Evolutionary conservation across 2,329 filamentous ascomycete species (phyloP), one percentile per base, ranked within the genome.

Genomic region (Dactylella cylindrospora): DNA sequence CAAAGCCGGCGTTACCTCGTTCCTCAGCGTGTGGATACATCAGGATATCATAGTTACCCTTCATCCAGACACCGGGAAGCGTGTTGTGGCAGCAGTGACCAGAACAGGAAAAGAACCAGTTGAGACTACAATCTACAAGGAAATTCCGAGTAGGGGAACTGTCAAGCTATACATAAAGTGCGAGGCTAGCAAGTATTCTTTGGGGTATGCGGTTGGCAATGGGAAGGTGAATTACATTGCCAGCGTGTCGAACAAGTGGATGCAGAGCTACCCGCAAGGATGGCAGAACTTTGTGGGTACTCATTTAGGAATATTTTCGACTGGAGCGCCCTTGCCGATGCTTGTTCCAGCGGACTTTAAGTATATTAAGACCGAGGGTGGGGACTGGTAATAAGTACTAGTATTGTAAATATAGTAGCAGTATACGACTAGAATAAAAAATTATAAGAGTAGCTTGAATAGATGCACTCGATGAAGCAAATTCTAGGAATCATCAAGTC

Each of bases 211-310:
- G 7, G 23, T 66, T 1, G 43, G 50, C 5, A 44, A 57, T 32
- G 54, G 53, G 12, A 66, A 61, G 12, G 45, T 47, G 28, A 66
- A 51, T 22, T 67, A 64, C 36, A 46, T 66, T 8, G 55, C 45
- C 22, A 60, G 55, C 35, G 51, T 57, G n/a, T 47, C 25, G 28
- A 67, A 43, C 43, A 44, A 38, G 15, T 67, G 65, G 65, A 50
- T 67, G 25, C 65, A 67, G 32, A 59, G 59, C 26, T 66, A 17
- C 23, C 43, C 65, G 3, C 41, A 44, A 3, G 60, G 66, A 46
- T 68, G 66, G 66, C 65, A 67, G 35, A 46, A 57, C 10, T 67
- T 67, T 20, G 62, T 57, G 4, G 66, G 66, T n/a, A 51, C 55
- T 2, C 65, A 66, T 45, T 57, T 67, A 13, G 66, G 66, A n/a